Conservation (phyloP, 345 rosid genomes). For the Euphorbia tirucalli region DNA sequence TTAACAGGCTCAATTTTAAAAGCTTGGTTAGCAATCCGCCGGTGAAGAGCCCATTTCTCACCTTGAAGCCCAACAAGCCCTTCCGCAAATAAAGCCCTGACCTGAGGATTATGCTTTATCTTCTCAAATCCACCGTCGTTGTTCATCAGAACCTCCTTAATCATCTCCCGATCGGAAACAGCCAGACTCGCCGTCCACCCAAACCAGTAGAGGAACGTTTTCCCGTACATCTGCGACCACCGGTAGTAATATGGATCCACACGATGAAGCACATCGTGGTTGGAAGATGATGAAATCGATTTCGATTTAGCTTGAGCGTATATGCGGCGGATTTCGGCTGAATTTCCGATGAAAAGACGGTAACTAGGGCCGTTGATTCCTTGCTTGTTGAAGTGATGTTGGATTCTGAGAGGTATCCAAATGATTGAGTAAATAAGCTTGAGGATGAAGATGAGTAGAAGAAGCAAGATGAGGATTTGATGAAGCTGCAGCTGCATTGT, state of each 20-base stretch:
- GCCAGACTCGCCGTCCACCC: constrained; percentile 69
- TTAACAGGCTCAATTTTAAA: constrained; percentile 61
- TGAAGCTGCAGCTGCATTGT: constrained; percentile 28
- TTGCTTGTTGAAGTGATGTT: constrained; percentile 49
- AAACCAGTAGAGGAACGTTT: constrained; percentile 73
- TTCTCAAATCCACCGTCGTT: constrained; percentile 43
- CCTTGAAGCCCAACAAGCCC: constrained; percentile 74
- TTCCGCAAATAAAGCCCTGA: constrained; percentile 54
- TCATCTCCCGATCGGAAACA: constrained; percentile 51
- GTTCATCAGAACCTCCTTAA: constrained; percentile 54
- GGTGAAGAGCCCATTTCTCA: constrained; percentile 59
- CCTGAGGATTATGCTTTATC: constrained; percentile 45
- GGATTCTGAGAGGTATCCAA: constrained; percentile 60
- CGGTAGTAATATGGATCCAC: constrained; percentile 51
- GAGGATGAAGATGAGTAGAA: constrained; percentile 25
- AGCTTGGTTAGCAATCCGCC: constrained; percentile 66
- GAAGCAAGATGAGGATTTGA: constrained; percentile 13
- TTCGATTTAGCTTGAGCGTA: constrained; percentile 41
- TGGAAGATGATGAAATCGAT: constrained; percentile 32
- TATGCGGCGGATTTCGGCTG: constrained; percentile 42
- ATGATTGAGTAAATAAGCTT: constrained; percentile 36
- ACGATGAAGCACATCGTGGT: constrained; percentile 45
- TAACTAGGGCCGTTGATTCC: constrained; percentile 57
- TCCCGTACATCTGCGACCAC: constrained; percentile 60
- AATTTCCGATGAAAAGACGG: constrained; percentile 60